Base-by-base conservation (phyloP, 495 filamentous ascomycete genomes). In the Penicillium odoratum region DNA sequence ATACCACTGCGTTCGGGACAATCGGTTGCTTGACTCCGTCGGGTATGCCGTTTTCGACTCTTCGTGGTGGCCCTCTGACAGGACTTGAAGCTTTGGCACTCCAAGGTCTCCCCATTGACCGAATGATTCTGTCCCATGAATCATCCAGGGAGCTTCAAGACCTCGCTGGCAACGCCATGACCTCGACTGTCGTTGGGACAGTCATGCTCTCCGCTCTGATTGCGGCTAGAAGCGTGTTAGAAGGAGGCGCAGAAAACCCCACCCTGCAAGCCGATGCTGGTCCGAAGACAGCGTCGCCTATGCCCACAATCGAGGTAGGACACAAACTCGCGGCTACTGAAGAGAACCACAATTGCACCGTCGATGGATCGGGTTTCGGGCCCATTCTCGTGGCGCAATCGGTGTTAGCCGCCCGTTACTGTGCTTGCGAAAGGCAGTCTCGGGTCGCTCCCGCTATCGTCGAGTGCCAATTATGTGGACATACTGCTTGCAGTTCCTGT, bases 141-240 rank as follows among this genome's bases (percentile, higher is more conserved):
- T 83, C 77, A 0, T 79, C 89, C 40, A 72, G 74, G 9, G 77
- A 94, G 29, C 74, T 91, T 7, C 83, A 85, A 51, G 83, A 92
- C 56, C 75, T 96, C 6, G 89, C 88, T 3, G 91, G 91, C 0
- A 96, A 96, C 65, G 91, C 91, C 1, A 96, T 96, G 91, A 82
- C 81, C 3, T 82, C 86, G 4, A 88, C 91, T 0, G 87, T 91
- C 7, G 84, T 93, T 5, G 87, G 88, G 1, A 76, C 83, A 4
- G 80, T 82, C 1, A 78, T 90, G 7, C 56, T 90, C 1, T 62
- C 80, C 16, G 79, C 80, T 0, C 64, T 90, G 26, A 80, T 84
- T 21, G 65, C 65, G 15, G 72, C 71, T 16, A 57, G 78, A 21
- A 58, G 73, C 13, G 62, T 76, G 6, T 58, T 85, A 26, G 42